These are phyloP conservation scores for Naganishia kalamii DNA, from an alignment of 768 basidiomycete genomes.

Conservation along the genomic window DNA sequence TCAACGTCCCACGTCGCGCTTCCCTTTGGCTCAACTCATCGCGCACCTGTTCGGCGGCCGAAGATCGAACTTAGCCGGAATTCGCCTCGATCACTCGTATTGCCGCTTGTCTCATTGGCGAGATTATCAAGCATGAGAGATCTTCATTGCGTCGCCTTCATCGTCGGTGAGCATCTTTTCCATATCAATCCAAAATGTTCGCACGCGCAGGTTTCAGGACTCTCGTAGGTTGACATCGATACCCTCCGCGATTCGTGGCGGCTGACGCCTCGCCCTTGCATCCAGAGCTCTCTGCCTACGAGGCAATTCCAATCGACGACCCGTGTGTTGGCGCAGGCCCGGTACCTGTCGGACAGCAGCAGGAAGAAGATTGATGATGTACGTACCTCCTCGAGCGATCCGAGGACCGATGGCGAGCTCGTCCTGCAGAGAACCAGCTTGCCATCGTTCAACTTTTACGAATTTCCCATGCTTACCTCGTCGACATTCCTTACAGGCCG, in stretches of 20 bases:
- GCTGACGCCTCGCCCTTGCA: slow-evolving; percentile 20
- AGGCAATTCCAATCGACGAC: slow-evolving; percentile 35
- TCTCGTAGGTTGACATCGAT: slow-evolving; percentile 32
- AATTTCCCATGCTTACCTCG: background rate
- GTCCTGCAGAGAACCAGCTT: background rate
- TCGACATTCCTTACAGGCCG: slow-evolving; percentile 51
- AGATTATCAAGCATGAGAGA: background rate
- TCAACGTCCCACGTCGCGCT: background rate
- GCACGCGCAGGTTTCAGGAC: slow-evolving; percentile 39
- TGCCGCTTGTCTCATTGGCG: no score
- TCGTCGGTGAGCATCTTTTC: background rate
- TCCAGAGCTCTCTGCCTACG: slow-evolving; percentile 39
- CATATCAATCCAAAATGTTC: slow-evolving; percentile 24
- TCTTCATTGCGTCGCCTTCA: background rate
- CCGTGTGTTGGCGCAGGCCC: slow-evolving; percentile 30
- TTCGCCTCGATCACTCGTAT: background rate
- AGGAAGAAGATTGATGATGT: slow-evolving; percentile 45
- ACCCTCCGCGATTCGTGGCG: background rate
- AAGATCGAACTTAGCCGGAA: no score
- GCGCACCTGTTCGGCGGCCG: no score
- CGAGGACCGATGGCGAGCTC: background rate
- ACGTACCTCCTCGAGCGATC: slow-evolving; percentile 13
- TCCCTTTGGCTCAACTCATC: background rate
- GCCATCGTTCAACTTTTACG: background rate
- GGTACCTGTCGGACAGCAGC: slow-evolving; percentile 38